phyloP scores from a whole-genome alignment of 148 eudicot species.

The Persicaria maculosa region DNA sequence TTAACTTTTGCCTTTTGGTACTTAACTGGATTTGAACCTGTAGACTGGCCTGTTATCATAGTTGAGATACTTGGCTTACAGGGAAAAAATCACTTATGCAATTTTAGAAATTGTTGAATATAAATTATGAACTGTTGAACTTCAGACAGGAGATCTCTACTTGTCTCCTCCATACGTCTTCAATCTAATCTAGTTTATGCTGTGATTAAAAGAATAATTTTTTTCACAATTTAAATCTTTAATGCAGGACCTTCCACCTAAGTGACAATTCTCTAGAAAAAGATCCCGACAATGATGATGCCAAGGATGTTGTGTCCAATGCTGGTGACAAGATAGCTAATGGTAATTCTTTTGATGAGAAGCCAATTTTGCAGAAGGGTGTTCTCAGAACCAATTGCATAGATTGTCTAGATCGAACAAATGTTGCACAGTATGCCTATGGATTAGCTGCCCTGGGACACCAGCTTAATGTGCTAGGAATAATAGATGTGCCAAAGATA shows the following conservation, averaged over 20 bases:
- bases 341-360: constrained; percentile 19
- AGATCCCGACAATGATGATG: constrained; percentile 19
- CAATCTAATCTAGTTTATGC: constrained; percentile 4
- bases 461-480: constrained; percentile 62
- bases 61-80: not conserved
- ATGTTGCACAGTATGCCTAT: constrained; percentile 80
- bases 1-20: not conserved
- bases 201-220: not conserved
- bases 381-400: constrained; percentile 82
- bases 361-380: constrained; percentile 52
- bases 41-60: too few species aligned
- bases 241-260: constrained; percentile 35
- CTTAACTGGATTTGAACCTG: not conserved
- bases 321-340: constrained; percentile 12
- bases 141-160: not conserved
- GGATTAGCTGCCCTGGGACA: constrained; percentile 77
- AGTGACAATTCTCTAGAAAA: constrained; percentile 18
- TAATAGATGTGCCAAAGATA: constrained; percentile 30
- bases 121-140: not conserved
- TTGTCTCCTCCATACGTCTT: not conserved
- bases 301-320: constrained; percentile 14
- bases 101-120: not conserved
- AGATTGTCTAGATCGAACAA: constrained; percentile 94
- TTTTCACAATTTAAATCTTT: not conserved
- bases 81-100: not conserved